Base-by-base conservation (phyloP, 148 eudicot species). In the Vaccinium darrowii region DNA sequence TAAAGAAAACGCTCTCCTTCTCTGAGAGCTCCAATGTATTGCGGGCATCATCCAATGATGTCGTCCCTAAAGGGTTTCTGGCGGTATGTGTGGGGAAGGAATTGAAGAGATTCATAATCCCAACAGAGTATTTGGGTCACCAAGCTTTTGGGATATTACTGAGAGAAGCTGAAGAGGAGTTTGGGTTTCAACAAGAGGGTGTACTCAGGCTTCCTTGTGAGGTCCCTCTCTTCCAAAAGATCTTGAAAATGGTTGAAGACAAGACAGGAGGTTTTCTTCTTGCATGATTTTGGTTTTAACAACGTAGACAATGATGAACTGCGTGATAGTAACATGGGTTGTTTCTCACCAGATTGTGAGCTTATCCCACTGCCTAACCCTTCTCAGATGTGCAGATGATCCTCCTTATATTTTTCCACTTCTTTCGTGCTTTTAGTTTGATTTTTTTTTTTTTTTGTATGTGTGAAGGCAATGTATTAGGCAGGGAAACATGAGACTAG, bases 111-210 rank as follows among this genome's bases (percentile, higher is more conserved):
- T 96, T 88, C 85, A 90, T 91, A 7, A 93, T 96, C 75, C 99
- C 99, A 12, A 96, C 93, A 0, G 91, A 90, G 1, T 94, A 92
- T 60, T 84, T 96, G 75, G 88, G 91, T 8, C 95, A 94, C 85
- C 92, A 90, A 56, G 95, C 94, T 11, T 94, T 96, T 27, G 89
- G 91, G 12, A 82, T 90, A 19, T 79, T 96, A 0, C 88, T 96
- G 1, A 85, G 92, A 85, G 95, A 96, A 86, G 99, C 99, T 3
- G 99, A 96, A 75, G 99, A 96, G 49, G 98, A 96, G 83, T 96
- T 96, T 57, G 99, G 99, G 3, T 96, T 96, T 81, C 95, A 96
- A 54, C 95, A 94, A 86, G 94, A 93, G 50, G 98, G 99, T 0
- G 93, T 96, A 11, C 91, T 96, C 36, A 91, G 89, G 91, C 90